Conservation (phyloP, 75 land plant genomes). For the Sequoiadendron giganteum region DNA sequence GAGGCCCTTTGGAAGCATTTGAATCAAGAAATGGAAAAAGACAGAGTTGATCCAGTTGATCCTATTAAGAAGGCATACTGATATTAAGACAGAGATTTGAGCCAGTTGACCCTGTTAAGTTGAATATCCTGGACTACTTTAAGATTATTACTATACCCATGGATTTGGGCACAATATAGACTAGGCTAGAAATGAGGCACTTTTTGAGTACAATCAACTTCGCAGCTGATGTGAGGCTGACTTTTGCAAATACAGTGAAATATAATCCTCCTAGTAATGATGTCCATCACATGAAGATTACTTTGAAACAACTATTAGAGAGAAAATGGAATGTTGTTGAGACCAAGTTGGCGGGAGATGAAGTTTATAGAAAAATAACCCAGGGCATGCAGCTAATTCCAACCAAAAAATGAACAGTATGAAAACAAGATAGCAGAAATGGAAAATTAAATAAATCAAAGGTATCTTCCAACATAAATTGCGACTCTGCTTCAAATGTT, state of each 20-base stretch:
- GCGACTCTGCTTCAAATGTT: not conserved
- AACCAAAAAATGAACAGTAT: conserved; percentile 5
- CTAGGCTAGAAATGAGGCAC: conserved; percentile 6
- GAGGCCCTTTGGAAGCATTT: not conserved
- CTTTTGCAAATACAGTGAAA: conserved; percentile 45
- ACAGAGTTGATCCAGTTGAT: conserved; percentile 26
- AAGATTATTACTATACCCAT: conserved; percentile 31
- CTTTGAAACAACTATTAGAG: conserved; percentile 19
- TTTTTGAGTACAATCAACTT: conserved; percentile 10
- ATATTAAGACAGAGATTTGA: too few relatives aligned
- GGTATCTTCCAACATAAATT: conserved; percentile 12
- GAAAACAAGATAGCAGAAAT: conserved; percentile 6
- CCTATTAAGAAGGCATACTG: too few relatives aligned
- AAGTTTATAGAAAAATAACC: conserved; percentile 21
- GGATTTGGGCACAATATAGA: conserved; percentile 47
- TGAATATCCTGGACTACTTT: conserved; percentile 36
- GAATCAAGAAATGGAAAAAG: conserved; percentile 18
- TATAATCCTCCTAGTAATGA: conserved; percentile 47
- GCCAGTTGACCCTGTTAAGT: conserved; percentile 31
- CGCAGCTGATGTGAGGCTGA: conserved; percentile 36
- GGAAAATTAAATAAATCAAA: conserved; percentile 30
- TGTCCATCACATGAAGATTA: conserved; percentile 34
- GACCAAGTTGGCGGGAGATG: conserved; percentile 21
- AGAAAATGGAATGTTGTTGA: conserved; percentile 29
- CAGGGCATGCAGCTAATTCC: not conserved